Base-by-base conservation (phyloP, 805 yeast species). In the Maudiozyma serrabonitensis region DNA sequence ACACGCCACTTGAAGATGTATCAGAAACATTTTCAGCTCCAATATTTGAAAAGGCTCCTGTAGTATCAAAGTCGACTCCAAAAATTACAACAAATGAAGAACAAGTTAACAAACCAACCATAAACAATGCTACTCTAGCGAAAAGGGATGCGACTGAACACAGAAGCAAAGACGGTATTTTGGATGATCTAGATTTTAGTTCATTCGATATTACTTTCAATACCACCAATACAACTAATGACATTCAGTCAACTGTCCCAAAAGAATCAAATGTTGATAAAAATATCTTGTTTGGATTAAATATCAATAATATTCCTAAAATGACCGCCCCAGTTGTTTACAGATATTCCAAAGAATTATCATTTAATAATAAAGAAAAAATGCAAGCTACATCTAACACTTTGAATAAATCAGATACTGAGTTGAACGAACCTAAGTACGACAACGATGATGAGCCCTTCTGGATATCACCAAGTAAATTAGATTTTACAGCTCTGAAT, bases 381-480 rank as follows among this genome's bases (percentile, higher is more conserved):
- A 31, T 7, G 6, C 4, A 16, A n/a, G 11, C 4, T 16, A n/a
- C 35, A 7, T 15, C 42, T 9, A 23, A 21, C 18, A 16, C 37
- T 13, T 37, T 32, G 23, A n/a, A 16, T 7, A 42, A 25, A n/a
- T 13, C n/a, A 19, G 21, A 21, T 8, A 45, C 34, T 18, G 32
- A 6, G 8, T 28, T 28, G 32, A 28, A 28, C 9, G 32, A 8
- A 8, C 9, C 2, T 28, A 8, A 28, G 2, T 28, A 28, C 39
- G 45, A 37, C 9, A 48, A 44, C 12, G 61, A 54, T 1, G 63
- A 62, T 19, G 68, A 63, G 32, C 64, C 67, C 4, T 57, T 65
- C 21, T 65, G 69, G 69, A 55, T 63, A 11, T 65, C 69, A 0
- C 69, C 69, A 6, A 61, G 63, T 43, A 64, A 65, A 48, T 45